These are phyloP conservation scores for Apophysomyces elegans DNA, from an alignment of 371 early-diverging fungal genomes.

Conservation along the genomic window DNA sequence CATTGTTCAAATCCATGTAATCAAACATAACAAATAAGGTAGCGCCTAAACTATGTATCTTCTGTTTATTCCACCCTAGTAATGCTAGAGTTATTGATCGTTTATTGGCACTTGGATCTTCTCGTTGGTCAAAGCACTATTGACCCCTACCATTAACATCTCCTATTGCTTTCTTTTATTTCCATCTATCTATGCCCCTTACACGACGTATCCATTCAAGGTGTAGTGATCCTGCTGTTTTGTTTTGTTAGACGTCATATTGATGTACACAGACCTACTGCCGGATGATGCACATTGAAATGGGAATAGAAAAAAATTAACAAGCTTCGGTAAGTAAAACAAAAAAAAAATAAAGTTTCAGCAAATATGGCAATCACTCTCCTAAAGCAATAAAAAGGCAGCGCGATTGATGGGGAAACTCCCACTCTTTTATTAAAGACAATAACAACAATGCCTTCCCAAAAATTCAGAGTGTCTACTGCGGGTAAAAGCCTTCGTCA, in stretches of 20 bases:
- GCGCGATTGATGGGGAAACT: neutral
- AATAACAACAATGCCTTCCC: constrained; percentile 19
- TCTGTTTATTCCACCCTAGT: neutral
- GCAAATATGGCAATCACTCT: neutral
- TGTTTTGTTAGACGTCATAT: neutral
- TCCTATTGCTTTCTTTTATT: neutral
- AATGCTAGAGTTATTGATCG: neutral
- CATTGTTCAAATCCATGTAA: constrained; percentile 4
- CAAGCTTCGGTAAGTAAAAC: neutral
- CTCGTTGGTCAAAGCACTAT: constrained; percentile 1
- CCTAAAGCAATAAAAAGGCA: neutral
- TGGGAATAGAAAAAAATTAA: neutral
- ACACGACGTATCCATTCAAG: neutral
- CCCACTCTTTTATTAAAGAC: constrained; percentile 5
- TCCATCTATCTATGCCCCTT: neutral
- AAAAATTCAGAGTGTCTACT: constrained; percentile 22
- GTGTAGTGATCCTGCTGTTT: constrained; percentile 4
- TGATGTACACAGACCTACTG: no score
- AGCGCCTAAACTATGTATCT: neutral
- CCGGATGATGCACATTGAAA: neutral
- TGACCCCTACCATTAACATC: neutral
- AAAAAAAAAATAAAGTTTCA: neutral
- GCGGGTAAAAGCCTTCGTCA: constrained; percentile 20
- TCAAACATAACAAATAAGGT: neutral
- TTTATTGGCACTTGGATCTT: no score